These are phyloP conservation scores for Closterium sp. DNA, from an alignment of 139 green algal genomes.

Conservation along the genomic window DNA sequence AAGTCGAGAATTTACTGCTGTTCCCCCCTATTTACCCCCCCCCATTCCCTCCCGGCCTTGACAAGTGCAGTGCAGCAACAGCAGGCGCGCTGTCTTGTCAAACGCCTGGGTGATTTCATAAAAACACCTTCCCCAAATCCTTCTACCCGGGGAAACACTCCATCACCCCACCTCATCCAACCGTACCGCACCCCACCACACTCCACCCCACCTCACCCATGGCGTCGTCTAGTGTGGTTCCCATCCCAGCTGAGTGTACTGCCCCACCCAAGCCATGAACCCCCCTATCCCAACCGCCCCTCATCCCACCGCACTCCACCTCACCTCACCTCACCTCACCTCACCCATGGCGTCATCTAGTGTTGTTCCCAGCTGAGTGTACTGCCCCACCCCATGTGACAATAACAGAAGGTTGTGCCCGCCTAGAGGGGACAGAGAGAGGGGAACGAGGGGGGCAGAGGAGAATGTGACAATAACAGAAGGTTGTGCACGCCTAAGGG, in stretches of 20 bases:
- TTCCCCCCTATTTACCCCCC: no score
- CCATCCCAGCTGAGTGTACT: conserved; percentile 89
- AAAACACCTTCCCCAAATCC: no score
- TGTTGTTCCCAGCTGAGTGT: conserved; percentile 86
- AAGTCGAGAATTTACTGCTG: no score
- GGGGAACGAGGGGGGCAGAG: no score
- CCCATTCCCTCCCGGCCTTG: no score
- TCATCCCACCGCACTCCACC: no score
- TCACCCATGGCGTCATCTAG: conserved; percentile 91
- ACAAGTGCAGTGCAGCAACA: no score
- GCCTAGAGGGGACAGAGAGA: conserved; percentile 33
- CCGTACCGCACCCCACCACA: no score
- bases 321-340: background rate
- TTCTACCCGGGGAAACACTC: background rate
- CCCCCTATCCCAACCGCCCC: background rate
- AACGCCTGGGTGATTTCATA: background rate
- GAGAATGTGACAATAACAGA: no score
- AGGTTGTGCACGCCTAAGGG: no score
- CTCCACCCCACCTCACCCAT: conserved; percentile 64
- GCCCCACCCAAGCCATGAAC: conserved; percentile 58
- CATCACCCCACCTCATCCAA: background rate
- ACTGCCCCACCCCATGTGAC: conserved; percentile 80
- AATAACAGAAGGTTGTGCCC: conserved; percentile 95
- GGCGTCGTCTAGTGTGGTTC: conserved; percentile 88
- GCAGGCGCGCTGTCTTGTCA: background rate